phyloP scores from a whole-genome alignment of 768 basidiomycete genomes.

The Tricholoma sp. region DNA sequence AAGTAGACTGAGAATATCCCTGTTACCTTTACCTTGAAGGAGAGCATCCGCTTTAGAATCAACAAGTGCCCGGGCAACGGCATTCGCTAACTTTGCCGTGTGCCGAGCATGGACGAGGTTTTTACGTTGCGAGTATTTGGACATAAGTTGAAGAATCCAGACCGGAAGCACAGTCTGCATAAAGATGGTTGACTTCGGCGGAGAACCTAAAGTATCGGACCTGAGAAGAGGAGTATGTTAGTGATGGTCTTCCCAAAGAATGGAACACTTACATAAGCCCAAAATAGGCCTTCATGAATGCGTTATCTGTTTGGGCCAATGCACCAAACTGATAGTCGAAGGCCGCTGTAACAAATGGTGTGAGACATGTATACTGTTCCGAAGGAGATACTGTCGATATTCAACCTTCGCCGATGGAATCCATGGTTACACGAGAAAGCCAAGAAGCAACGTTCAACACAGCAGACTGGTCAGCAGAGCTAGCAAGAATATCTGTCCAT shows the following conservation, averaged over 20 bases:
- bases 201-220: conserved; percentile 45
- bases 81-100: conserved; percentile 38
- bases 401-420: conserved; percentile 46
- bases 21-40: conserved; percentile 41
- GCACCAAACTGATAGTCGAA: conserved; percentile 56
- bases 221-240: conserved; percentile 20
- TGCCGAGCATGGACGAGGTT: conserved; percentile 42
- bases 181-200: conserved; percentile 41
- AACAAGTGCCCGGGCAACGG: conserved; percentile 42
- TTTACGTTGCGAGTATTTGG: conserved; percentile 39
- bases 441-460: conserved; percentile 46
- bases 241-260: neutral
- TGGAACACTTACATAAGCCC: conserved; percentile 37
- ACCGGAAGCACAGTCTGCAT: conserved; percentile 45
- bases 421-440: conserved; percentile 46
- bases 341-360: conserved; percentile 28
- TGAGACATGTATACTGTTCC: neutral
- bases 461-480: conserved; percentile 31
- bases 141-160: conserved; percentile 39
- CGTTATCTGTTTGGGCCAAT: conserved; percentile 42
- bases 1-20: conserved; percentile 53
- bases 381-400: neutral
- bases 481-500: conserved; percentile 49
- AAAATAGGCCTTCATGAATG: conserved; percentile 50
- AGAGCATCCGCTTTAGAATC: conserved; percentile 43